Evolutionary conservation across 1,284 basidiomycete genomes (phyloP).

Genomic region (Phellinidium pouzarii): DNA sequence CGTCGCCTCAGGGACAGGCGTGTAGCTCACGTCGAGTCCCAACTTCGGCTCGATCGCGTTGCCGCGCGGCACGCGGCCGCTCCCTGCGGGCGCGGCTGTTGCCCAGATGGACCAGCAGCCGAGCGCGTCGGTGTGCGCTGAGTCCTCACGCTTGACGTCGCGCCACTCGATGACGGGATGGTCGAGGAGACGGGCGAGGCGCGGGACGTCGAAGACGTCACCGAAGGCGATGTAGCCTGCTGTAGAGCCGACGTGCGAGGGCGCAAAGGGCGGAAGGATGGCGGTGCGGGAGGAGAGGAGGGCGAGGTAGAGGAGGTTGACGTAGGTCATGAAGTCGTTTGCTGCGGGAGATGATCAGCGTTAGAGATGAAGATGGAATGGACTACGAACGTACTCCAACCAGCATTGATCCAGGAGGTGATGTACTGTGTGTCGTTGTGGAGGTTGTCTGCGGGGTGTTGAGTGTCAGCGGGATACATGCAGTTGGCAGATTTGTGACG

Average conservation of each 20-base stretch:
- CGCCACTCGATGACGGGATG: conserved; percentile 35
- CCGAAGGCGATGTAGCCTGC: conserved; percentile 33
- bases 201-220: conserved; percentile 38
- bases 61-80: conserved; percentile 38
- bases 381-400: conserved; percentile 48
- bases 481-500: not conserved
- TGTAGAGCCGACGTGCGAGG: conserved; percentile 53
- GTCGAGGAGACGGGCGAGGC: conserved; percentile 29
- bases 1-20: conserved; percentile 36
- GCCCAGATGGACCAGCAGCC: conserved; percentile 52
- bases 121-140: conserved; percentile 49
- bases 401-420: conserved; percentile 61
- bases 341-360: conserved; percentile 12
- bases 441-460: conserved; percentile 38
- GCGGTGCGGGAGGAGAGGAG: conserved; percentile 58
- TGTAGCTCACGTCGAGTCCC: conserved; percentile 48
- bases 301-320: conserved; percentile 62
- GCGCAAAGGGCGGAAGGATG: conserved; percentile 56
- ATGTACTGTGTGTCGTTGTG: conserved; percentile 54
- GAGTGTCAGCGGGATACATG: not conserved
- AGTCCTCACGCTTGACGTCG: conserved; percentile 38
- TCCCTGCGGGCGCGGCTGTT: conserved; percentile 6
- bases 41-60: conserved; percentile 39
- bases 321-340: conserved; percentile 35
- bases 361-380: conserved; percentile 1